phyloP scores from a whole-genome alignment of 148 eudicot genomes.

The Cornus kousa region DNA sequence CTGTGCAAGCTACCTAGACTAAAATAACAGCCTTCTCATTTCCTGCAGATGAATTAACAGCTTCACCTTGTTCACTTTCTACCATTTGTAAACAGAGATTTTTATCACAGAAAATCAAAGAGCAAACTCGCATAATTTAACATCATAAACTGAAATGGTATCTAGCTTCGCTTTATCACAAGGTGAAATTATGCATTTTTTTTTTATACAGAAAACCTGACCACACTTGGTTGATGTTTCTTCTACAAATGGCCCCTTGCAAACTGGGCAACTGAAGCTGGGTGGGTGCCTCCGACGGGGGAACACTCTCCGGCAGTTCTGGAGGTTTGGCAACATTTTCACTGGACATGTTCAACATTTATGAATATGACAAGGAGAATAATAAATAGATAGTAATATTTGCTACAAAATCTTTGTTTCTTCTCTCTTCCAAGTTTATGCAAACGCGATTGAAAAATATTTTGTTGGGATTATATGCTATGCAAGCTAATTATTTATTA shows the following conservation, averaged over 20 bases:
- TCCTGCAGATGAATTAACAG: too few species aligned
- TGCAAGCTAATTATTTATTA: too few species aligned
- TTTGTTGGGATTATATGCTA: too few species aligned
- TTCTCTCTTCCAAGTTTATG: too few species aligned
- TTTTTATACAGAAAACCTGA: slow-evolving; percentile 19
- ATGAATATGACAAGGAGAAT: too few species aligned
- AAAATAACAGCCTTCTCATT: too few species aligned
- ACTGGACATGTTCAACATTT: background rate
- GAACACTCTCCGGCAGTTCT: background rate
- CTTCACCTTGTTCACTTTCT: too few species aligned
- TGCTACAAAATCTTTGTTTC: too few species aligned
- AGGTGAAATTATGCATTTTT: slow-evolving; percentile 7
- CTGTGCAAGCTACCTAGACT: too few species aligned
- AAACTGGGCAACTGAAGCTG: slow-evolving; percentile 20
- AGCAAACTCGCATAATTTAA: slow-evolving; percentile 11
- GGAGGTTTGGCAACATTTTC: background rate
- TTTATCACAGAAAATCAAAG: background rate
- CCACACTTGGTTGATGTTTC: slow-evolving; percentile 26
- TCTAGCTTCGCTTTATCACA: slow-evolving; percentile 4
- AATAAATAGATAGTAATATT: too few species aligned
- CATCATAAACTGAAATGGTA: background rate
- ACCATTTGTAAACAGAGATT: too few species aligned
- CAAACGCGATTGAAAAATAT: too few species aligned
- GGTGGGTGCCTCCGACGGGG: background rate
- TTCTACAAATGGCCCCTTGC: slow-evolving; percentile 20